Evolutionary conservation across 75 land plant genomes (phyloP).

Genomic region (Pinus albicaulis): DNA sequence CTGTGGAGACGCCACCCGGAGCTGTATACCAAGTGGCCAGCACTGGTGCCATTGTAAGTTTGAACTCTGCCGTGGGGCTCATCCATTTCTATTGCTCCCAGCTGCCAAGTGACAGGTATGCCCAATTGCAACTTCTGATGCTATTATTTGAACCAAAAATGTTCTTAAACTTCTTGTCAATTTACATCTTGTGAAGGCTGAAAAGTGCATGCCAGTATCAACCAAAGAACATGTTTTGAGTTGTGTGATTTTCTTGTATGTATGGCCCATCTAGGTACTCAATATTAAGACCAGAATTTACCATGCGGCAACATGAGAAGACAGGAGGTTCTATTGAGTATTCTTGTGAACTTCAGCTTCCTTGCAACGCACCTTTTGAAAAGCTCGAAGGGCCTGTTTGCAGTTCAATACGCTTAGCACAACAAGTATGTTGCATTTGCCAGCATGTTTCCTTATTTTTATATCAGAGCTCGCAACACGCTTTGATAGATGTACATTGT

Average conservation of each 20-base stretch:
- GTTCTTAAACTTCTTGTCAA: not conserved
- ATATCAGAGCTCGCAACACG: not conserved
- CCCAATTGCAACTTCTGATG: not conserved
- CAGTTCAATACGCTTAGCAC: conserved; percentile 86
- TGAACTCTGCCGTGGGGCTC: conserved; percentile 99
- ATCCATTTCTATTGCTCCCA: conserved; percentile 97
- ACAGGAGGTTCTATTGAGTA: conserved; percentile 71
- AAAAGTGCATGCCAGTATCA: not conserved
- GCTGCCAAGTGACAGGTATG: conserved; percentile 97
- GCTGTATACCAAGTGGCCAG: conserved; percentile 87
- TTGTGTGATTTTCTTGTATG: not conserved
- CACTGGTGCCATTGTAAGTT: conserved; percentile 96
- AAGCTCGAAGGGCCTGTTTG: conserved; percentile 89
- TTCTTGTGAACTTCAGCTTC: conserved; percentile 97
- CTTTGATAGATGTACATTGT: not conserved
- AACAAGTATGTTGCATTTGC: conserved; percentile 58
- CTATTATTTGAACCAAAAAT: not conserved
- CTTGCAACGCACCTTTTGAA: conserved; percentile 98
- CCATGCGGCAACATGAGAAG: conserved; percentile 83
- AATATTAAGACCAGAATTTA: conserved; percentile 88
- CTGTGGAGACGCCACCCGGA: conserved; percentile 58
- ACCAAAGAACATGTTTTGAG: too few species aligned
- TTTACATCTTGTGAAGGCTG: not conserved
- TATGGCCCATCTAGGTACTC: conserved; percentile 67
- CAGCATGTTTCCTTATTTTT: not conserved